Percentiles rank a stretch among this genome's conserved stretches.
These are phyloP conservation scores for Bidens hawaiensis DNA, from an alignment of 140 eudicot genomes.

Conservation along the genomic window DNA sequence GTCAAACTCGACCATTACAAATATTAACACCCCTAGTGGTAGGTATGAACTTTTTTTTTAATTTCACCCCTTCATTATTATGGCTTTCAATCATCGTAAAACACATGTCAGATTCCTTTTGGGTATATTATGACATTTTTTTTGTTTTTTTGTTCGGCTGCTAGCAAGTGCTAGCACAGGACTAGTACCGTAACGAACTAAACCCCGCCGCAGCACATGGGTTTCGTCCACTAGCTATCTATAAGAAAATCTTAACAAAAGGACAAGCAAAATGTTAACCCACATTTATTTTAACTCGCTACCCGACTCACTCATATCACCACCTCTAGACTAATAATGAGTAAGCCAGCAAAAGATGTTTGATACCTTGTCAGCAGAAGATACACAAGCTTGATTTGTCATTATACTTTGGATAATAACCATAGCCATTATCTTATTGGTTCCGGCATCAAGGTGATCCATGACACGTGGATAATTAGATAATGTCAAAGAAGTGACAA, in stretches of 20 bases:
- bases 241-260: not conserved
- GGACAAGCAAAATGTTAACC: not conserved
- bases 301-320: not conserved
- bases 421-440: slow-evolving; percentile 97
- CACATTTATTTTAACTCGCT: not conserved
- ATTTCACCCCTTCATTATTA: no score
- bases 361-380: slow-evolving; percentile 87
- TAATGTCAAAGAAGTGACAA: slow-evolving; percentile 91
- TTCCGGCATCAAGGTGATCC: slow-evolving; percentile 94
- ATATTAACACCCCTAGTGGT: no score
- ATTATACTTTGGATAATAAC: slow-evolving; percentile 92
- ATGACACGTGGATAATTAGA: slow-evolving; percentile 96
- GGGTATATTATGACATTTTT: no score
- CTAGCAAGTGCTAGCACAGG: no score
- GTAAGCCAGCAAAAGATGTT: slow-evolving; percentile 18
- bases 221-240: no score
- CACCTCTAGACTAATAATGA: slow-evolving; percentile 2
- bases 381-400: slow-evolving; percentile 68
- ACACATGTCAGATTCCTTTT: no score
- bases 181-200: no score
- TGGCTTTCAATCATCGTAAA: no score
- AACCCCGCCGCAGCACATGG: no score
- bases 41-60: no score
- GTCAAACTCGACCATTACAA: no score
- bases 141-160: no score